Conservation (phyloP, 2,329 filamentous ascomycete genomes). For the Cucurbitaria berberidis region DNA sequence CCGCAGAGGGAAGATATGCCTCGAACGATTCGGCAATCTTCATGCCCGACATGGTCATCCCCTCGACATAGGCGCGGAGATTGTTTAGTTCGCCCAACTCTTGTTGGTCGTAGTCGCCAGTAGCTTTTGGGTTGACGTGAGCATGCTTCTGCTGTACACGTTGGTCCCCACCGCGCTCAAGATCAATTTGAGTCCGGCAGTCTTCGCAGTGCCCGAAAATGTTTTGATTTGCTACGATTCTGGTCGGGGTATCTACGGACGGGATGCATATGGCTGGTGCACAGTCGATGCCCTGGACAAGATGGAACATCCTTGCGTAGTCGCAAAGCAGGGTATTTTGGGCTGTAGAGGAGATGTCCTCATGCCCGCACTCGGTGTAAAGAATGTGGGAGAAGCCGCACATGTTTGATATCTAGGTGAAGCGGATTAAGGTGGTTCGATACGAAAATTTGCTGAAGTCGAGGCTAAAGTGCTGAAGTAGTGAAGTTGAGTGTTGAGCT, state of each 20-base stretch:
- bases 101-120: background rate
- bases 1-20: background rate
- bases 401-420: background rate
- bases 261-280: background rate
- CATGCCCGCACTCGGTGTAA: background rate
- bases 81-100: background rate
- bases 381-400: background rate
- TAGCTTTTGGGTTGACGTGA: background rate
- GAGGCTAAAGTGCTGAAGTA: no score
- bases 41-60: background rate
- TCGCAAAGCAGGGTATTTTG: background rate
- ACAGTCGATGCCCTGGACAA: background rate
- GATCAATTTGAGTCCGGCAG: background rate
- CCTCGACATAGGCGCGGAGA: background rate
- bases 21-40: background rate
- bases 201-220: background rate
- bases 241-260: background rate
- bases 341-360: background rate
- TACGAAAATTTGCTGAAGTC: background rate
- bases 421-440: background rate
- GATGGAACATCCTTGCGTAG: background rate
- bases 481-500: no score
- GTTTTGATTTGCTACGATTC: background rate
- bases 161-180: background rate
- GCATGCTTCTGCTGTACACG: background rate